Base-by-base conservation (phyloP, 768 basidiomycete species). In the Serpula lacrymans region DNA sequence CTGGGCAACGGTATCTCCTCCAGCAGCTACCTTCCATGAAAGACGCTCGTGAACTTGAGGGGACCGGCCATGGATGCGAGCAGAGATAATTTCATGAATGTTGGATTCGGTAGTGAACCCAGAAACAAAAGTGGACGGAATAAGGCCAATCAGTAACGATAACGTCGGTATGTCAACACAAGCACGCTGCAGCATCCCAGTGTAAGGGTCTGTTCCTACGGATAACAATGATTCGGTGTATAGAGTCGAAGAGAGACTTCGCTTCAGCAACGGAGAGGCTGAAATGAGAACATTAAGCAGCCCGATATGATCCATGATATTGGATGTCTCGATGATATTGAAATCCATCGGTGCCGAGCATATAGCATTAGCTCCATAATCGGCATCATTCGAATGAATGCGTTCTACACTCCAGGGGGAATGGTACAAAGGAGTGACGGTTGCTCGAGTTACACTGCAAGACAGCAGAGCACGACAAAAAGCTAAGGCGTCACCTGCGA, bases 301-400 rank as follows among this genome's bases (percentile, higher is more conserved):
- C 5, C 60, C 63, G 5, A 59, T 34, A 27, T 65, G 47, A 36
- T 63, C 61, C 22, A 49, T 48, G 14, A 63, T 8, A 20, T 63
- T 65, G 25, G 63, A 62, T 10, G 60, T 61, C 28, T 62, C 50
- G 25, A 62, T 63, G 30, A 65, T 56, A 18, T 65, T 54, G 41
- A 62, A 65, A 12, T 20, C 41, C 6, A 50, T 51, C 8, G 60
- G 60, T 6, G 63, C 63, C 0, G 48, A 49, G 20, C 38, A 30
- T 12, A 36, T n/a, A n/a, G 41, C 39, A 2, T 18, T 31, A 29
- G 43, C 16, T n/a, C 47, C 48, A 25, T 63, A 62, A n/a, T 52
- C 43, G 2, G 14, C 34, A 14, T 45, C 46, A 1, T 59, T 51
- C 12, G 65, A 46, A 6, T 43, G 38, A 35, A 63, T 59, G 9